Conservation (phyloP, 2,329 filamentous ascomycete species). For the Fusarium irregulare region DNA sequence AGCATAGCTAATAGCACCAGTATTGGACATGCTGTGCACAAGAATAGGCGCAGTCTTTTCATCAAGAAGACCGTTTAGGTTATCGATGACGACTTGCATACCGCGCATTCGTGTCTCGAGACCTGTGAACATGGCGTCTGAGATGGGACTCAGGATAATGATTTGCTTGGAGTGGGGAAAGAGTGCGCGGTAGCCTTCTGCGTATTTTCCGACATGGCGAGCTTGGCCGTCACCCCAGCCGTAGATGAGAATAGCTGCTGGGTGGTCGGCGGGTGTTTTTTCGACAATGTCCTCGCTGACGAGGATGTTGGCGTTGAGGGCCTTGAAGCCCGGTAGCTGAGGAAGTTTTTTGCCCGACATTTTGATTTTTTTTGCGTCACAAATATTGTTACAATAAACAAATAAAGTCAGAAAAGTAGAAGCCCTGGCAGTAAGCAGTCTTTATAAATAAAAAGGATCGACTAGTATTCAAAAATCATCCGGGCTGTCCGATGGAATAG, state of each 20-base stretch:
- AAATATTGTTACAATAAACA: no score
- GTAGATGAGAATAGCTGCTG: conserved; percentile 63
- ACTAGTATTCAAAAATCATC: neutral
- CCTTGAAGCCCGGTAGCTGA: conserved; percentile 55
- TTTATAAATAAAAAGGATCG: neutral
- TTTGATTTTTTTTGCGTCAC: neutral
- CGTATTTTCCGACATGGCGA: conserved; percentile 67
- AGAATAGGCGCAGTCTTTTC: conserved; percentile 53
- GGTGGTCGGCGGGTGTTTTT: conserved; percentile 46
- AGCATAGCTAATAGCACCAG: conserved; percentile 65
- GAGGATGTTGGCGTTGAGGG: conserved; percentile 61
- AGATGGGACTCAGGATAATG: conserved; percentile 62
- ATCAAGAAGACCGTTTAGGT: conserved; percentile 26
- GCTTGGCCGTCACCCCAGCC: conserved; percentile 68
- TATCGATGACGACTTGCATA: conserved; percentile 60
- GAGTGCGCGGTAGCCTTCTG: conserved; percentile 61
- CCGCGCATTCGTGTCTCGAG: conserved; percentile 56
- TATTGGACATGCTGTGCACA: conserved; percentile 68
- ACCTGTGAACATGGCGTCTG: conserved; percentile 58
- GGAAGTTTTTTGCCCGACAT: conserved; percentile 40
- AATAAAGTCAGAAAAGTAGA: no score
- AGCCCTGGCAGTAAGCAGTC: neutral
- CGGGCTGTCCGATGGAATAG: neutral
- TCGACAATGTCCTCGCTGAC: conserved; percentile 52
- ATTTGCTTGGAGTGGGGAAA: conserved; percentile 64